Base-by-base conservation (phyloP, 2,329 filamentous ascomycete genomes). In the Fusarium liriodendri region DNA sequence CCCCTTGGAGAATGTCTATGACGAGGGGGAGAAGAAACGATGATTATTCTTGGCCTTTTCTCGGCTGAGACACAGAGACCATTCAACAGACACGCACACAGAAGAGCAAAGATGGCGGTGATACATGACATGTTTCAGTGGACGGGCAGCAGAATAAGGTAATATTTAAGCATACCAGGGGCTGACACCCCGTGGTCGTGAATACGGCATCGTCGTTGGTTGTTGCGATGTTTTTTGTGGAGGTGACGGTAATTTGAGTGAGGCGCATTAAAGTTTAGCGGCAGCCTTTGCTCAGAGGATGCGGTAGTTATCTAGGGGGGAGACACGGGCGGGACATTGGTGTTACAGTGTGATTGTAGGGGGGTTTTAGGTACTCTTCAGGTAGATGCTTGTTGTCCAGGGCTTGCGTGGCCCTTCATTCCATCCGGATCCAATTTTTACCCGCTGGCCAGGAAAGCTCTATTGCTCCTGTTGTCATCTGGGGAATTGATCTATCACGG, bases 161-260 rank as follows among this genome's bases (percentile, higher is more conserved):
- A 77, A 77, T 71, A 77, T 77, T 77, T 77, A 77, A 77, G 75
- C 75, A 77, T 77, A 77, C 71, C 75, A 75, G 75, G 73, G 67
- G 69, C 52, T 67, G 64, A 32, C 59, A 25, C 60, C 54, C 32
- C 27, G 45, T 27, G 45, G 32, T n/a, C 33, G 2, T 27, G 20
- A 37, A 52, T 16, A 58, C 27, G 59, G 62, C 66, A 38, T 64
- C 69, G 60, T 62, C 40, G 54, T 61, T 70, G 42, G 54, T 25
- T 52, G 13, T 25, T 4, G 29, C 32, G 6, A 4, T 33, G 40
- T 29, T 2, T 58, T 57, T 35, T 60, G 71, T 71, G 71, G 71
- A 67, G 47, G 57, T 25, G 47, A 52, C 60, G 25, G 50, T 32
- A 69, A 54, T 66, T 40, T 67, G 72, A 37, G 62, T 45, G 37